Base-by-base conservation (phyloP, 108 stramenopile species). In the Schizochytrium sp. region DNA sequence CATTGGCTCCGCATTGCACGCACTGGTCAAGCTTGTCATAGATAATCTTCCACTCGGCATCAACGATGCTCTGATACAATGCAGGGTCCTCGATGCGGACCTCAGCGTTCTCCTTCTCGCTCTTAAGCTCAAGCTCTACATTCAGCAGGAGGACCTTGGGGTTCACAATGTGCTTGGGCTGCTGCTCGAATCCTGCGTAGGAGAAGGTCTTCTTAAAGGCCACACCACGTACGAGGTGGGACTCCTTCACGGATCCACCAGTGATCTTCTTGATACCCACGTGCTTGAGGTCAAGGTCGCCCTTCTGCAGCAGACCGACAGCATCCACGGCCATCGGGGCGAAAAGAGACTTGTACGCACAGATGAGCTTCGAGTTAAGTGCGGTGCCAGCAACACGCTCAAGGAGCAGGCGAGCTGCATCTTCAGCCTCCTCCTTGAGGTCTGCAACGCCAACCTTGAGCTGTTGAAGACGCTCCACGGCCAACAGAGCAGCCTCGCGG, bases 121-220 rank as follows among this genome's bases (percentile, higher is more conserved):
- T 92, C 95, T 99, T 99, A 88, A 99, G 94, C 94, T 99, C 99
- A 87, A 99, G 93, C 92, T 99, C 99, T 69, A 99, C 98, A 90
- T 98, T 98, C 61, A 99, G 94, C 61, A 98, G 89, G 46, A 99
- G 90, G 46, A 99, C 92, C 73, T 96, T 96, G 3, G 98, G 97
- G 91, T 97, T 92, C 7, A 88, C 87, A 90, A 98, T 98, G 73
- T 93, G 89, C 93, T 99, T 99, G 57, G 98, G 97, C 97, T 98
- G 98, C 95, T 99, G 99, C 93, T 99, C 99, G 92, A 98, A 99
- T 17, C 99, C 99, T 8, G 99, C 99, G 88, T 99, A 99, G 49
- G 95, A 95, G 92, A 99, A 99, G 10, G 99, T 99, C 93, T 98
- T 98, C 92, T 97, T 96, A 95, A 99, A 99, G 12, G 99, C 99